Evolutionary conservation across 257 asterid genomes (phyloP).

Genomic region (Nicotiana benthamiana): DNA sequence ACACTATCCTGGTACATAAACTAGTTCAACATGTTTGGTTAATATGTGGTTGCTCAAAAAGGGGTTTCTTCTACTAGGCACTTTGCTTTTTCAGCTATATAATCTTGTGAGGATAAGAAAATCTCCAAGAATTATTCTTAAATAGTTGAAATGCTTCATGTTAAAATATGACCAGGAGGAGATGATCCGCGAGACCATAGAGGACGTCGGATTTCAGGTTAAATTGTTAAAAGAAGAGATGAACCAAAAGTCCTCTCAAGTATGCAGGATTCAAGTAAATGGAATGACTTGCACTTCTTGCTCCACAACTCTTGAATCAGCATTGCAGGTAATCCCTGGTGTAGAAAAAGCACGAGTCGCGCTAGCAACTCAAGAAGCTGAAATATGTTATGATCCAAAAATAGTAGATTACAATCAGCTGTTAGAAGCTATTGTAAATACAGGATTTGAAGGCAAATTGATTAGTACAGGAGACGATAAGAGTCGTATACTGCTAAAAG

Average conservation of each 20-base stretch:
- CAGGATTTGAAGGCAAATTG: constrained; percentile 45
- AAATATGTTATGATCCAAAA: constrained; percentile 42
- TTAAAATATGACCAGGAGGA: constrained; percentile 31
- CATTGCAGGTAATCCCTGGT: constrained; percentile 34
- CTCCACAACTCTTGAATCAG: constrained; percentile 44
- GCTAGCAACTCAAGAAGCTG: constrained; percentile 29
- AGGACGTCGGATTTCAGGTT: constrained; percentile 58
- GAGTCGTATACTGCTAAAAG: constrained; percentile 29
- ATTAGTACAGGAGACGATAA: constrained; percentile 29
- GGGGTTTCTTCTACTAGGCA: not conserved
- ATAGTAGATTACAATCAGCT: constrained; percentile 23
- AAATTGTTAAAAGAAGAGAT: constrained; percentile 25
- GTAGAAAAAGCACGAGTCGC: constrained; percentile 42
- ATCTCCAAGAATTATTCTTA: not conserved
- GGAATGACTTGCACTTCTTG: constrained; percentile 54
- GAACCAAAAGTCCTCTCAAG: constrained; percentile 19
- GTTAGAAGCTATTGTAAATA: constrained; percentile 28
- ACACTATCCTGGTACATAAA: not conserved
- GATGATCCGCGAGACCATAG: constrained; percentile 38
- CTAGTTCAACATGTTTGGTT: not conserved
- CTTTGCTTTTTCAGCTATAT: not conserved
- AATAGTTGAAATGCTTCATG: not conserved
- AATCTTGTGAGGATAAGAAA: not conserved
- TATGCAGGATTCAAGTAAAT: constrained; percentile 35
- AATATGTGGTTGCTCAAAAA: not conserved